Conservation (phyloP, 192 early-diverging fungal genomes). For the Mortierella alpina region DNA sequence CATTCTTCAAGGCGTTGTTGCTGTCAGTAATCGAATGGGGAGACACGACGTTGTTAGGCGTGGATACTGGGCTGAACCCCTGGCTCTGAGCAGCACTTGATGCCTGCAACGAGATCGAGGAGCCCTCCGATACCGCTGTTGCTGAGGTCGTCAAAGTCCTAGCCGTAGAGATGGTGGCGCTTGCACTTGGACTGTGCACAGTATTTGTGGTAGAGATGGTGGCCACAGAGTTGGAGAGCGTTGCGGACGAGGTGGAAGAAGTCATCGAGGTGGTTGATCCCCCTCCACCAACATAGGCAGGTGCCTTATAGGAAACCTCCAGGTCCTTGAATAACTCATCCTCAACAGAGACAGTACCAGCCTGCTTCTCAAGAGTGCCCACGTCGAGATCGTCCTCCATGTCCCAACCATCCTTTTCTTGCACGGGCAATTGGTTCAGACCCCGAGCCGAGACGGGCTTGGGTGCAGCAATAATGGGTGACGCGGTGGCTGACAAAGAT, state of each 20-base stretch:
- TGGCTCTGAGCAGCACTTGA: conserved; percentile 8
- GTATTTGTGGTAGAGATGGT: conserved; percentile 18
- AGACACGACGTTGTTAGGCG: conserved; percentile 27
- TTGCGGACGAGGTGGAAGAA: conserved; percentile 29
- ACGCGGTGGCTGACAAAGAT: neutral
- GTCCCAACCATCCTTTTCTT: conserved; percentile 44
- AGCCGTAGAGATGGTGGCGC: neutral
- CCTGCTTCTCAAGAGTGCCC: conserved; percentile 15
- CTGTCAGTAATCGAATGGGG: conserved; percentile 19
- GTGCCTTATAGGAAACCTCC: conserved; percentile 40
- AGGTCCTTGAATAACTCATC: conserved; percentile 52
- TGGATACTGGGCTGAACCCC: conserved; percentile 23
- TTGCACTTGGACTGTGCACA: neutral
- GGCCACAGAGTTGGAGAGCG: conserved; percentile 16
- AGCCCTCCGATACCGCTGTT: neutral
- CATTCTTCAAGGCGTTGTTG: neutral
- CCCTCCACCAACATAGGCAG: conserved; percentile 25
- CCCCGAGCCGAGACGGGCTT: conserved; percentile 11
- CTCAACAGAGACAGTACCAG: conserved; percentile 10
- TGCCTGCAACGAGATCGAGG: neutral
- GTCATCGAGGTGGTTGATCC: conserved; percentile 21
- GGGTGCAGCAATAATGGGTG: neutral
- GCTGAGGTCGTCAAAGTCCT: neutral
- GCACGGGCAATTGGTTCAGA: conserved; percentile 8
- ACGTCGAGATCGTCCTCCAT: conserved; percentile 34